A percentile compares a stretch with the other conserved stretches of the same genome.
phyloP scores from a whole-genome alignment of 2,329 filamentous ascomycete species.

The Aspergillus fructus region DNA sequence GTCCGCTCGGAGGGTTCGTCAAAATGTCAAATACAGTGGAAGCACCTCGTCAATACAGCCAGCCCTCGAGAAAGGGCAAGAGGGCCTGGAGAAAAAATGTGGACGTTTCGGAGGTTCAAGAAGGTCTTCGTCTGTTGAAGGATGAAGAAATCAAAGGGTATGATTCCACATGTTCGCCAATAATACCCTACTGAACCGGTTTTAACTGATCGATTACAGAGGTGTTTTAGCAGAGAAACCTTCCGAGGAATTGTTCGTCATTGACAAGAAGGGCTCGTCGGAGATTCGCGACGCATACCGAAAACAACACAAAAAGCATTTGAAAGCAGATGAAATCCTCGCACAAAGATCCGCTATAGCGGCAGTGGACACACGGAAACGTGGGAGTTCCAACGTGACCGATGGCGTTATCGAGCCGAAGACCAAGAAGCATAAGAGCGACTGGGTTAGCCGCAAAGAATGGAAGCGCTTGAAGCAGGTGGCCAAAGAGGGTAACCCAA shows the following conservation, averaged over 20 bases:
- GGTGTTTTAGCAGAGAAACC: constrained; percentile 82
- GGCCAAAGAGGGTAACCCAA: constrained; percentile 62
- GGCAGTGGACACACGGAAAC: constrained; percentile 75
- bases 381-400: constrained; percentile 65
- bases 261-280: constrained; percentile 73
- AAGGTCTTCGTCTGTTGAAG: constrained; percentile 79
- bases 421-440: constrained; percentile 72
- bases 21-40: constrained; percentile 36
- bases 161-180: not conserved
- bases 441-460: constrained; percentile 83
- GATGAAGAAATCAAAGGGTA: constrained; percentile 91
- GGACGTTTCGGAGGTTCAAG: constrained; percentile 80
- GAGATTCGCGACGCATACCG: constrained; percentile 64
- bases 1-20: not conserved
- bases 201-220: constrained; percentile 47
- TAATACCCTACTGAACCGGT: not conserved
- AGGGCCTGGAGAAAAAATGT: constrained; percentile 99
- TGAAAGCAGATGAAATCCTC: constrained; percentile 92
- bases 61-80: constrained; percentile 94
- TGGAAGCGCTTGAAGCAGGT: constrained; percentile 73
- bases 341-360: constrained; percentile 78
- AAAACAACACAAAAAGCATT: constrained; percentile 72
- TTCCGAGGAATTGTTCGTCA: constrained; percentile 78
- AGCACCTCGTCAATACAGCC: constrained; percentile 77
- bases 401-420: constrained; percentile 68